Base-by-base conservation (phyloP, 108 stramenopile genomes). In the Epipyxis sp. region DNA sequence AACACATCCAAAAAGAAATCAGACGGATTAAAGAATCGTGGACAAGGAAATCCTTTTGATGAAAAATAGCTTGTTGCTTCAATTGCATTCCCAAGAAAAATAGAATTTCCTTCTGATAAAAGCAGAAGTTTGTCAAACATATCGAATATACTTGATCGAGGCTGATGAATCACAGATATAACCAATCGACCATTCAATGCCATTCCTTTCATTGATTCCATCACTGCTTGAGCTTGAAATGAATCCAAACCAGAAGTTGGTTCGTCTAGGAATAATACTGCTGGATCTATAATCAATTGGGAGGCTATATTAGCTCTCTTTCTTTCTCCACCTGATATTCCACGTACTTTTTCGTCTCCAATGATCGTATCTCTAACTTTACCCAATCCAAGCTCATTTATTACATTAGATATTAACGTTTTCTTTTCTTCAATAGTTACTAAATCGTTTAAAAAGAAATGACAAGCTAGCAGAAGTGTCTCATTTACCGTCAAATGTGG, bases 261-360 rank as follows among this genome's bases (percentile, higher is more conserved):
- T 65, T 89, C 89, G 42, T 89, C 89, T 34, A 90, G 65, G 50
- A 91, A 91, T 10, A 89, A 37, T 35, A 91, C 46, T 0, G 85
- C 81, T 29, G 91, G 91, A 20, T 89, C 87, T 25, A 88, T 90
- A 20, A 90, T 90, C 20, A 92, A 80, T 81, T 92, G 91, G 0
- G 83, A 84, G 29, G 84, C 92, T 34, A 92, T 89, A 1, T 90
- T 84, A 20, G 91, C 65, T 30, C 92, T 85, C 78, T 91, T 91
- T 69, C 85, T 81, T 65, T 93, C 89, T 42, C 90, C 92, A 69
- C 90, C 88, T 30, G 88, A 82, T 39, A 91, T 71, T 42, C 87
- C 89, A 45, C 89, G 86, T 13, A 20, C 20, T 13, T 50, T 50
- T 6, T 13, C 46, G 20, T 50, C 46, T 13, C 46, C 46, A 50